Percentiles rank a stretch among this genome's conserved stretches.
These are phyloP conservation scores for Trichoderma sp. DNA, from an alignment of 2,329 filamentous ascomycete species.

Conservation along the genomic window DNA sequence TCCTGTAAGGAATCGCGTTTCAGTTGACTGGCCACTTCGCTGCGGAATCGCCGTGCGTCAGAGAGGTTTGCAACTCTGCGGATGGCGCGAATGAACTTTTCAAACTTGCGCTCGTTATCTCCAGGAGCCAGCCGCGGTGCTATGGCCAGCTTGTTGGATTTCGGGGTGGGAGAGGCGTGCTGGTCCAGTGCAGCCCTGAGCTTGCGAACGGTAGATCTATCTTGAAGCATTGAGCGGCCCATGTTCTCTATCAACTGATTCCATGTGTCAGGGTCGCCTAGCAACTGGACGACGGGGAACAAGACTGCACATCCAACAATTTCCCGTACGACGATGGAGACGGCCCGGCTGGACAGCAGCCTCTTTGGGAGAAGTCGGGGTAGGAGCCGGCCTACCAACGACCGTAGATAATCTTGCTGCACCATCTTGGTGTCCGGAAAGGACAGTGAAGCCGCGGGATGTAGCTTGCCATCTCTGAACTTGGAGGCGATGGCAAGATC, in stretches of 20 bases:
- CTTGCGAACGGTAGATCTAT: slow-evolving; percentile 91
- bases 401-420: slow-evolving; percentile 86
- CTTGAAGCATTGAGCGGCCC: slow-evolving; percentile 84
- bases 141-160: slow-evolving; percentile 61
- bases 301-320: slow-evolving; percentile 92
- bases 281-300: slow-evolving; percentile 73
- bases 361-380: slow-evolving; percentile 73
- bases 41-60: slow-evolving; percentile 88
- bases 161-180: slow-evolving; percentile 82
- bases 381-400: slow-evolving; percentile 70
- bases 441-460: slow-evolving; percentile 79
- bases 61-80: slow-evolving; percentile 87
- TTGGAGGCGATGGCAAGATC: slow-evolving; percentile 95
- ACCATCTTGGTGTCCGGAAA: slow-evolving; percentile 82
- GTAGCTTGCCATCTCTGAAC: slow-evolving; percentile 84
- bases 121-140: slow-evolving; percentile 79
- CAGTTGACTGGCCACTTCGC: slow-evolving; percentile 87
- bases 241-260: slow-evolving; percentile 93
- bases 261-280: slow-evolving; percentile 95
- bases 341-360: slow-evolving; percentile 77
- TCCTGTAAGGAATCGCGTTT: slow-evolving; percentile 80
- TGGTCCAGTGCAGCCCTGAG: slow-evolving; percentile 90
- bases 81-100: slow-evolving; percentile 89
- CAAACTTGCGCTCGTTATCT: slow-evolving; percentile 90
- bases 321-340: slow-evolving; percentile 80